phyloP scores from a whole-genome alignment of 1,284 basidiomycete species.

The Exobasidium rhododendri region DNA sequence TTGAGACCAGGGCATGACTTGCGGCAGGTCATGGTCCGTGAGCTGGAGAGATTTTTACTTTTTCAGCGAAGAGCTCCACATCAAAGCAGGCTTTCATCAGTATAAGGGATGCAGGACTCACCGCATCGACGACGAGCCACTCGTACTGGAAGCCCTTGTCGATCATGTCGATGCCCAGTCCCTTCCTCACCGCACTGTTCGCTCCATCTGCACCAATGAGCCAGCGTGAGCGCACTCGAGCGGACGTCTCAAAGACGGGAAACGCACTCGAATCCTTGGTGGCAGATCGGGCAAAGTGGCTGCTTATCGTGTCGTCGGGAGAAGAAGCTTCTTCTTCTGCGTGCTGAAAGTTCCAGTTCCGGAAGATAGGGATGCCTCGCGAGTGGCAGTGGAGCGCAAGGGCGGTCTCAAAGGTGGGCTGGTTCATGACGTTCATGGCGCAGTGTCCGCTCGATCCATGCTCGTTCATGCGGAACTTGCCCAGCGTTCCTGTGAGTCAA shows the following conservation, averaged over 20 bases:
- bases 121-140: slow-evolving; percentile 3
- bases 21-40: not conserved
- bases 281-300: not conserved
- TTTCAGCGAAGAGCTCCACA: too few relatives aligned
- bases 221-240: not conserved
- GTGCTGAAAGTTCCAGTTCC: not conserved
- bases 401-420: not conserved
- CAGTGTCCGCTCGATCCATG: not conserved
- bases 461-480: not conserved
- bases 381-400: not conserved
- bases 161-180: not conserved
- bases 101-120: not conserved
- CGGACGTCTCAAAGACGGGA: not conserved
- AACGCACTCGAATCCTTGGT: too few relatives aligned
- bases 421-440: not conserved
- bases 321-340: not conserved
- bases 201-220: not conserved
- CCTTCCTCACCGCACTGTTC: not conserved
- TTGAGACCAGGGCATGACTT: not conserved
- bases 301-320: not conserved
- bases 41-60: too few relatives aligned
- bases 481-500: not conserved
- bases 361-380: not conserved
- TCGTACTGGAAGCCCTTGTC: not conserved
- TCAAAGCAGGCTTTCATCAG: too few relatives aligned